Conservation (phyloP, 495 filamentous ascomycete genomes). For the Trichoderma asperelloides region DNA sequence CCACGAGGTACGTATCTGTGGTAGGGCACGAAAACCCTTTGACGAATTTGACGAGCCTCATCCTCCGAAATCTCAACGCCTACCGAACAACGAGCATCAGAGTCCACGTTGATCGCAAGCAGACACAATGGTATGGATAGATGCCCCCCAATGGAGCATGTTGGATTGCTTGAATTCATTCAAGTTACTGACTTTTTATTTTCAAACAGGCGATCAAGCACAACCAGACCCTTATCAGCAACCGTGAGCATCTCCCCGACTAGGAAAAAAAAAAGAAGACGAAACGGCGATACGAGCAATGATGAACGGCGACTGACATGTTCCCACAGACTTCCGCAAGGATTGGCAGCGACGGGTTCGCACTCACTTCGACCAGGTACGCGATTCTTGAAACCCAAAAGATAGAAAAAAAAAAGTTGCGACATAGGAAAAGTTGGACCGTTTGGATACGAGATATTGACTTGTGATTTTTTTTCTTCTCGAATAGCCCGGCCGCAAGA, state of each 20-base stretch:
- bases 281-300: constrained; percentile 12
- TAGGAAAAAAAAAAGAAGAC: constrained; percentile 7
- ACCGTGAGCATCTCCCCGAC: constrained; percentile 56
- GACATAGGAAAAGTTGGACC: constrained; percentile 4
- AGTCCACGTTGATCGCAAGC: constrained; percentile 49
- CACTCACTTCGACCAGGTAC: constrained; percentile 98
- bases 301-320: constrained; percentile 16
- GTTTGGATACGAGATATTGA: constrained; percentile 9
- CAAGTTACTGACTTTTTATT: constrained; percentile 20
- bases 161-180: constrained; percentile 1
- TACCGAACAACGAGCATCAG: constrained; percentile 26
- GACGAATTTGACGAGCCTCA: constrained; percentile 13
- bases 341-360: constrained; percentile 98
- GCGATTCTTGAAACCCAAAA: constrained; percentile 16
- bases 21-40: constrained; percentile 12
- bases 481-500: constrained; percentile 85
- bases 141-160: not conserved
- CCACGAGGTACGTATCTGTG: constrained; percentile 3
- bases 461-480: not conserved
- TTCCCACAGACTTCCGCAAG: constrained; percentile 88
- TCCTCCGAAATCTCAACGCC: constrained; percentile 23
- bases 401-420: constrained; percentile 12
- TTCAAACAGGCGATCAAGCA: constrained; percentile 85
- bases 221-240: constrained; percentile 97
- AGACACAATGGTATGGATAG: constrained; percentile 55